A percentile compares a stretch with the other conserved stretches of the same genome.
phyloP scores from a whole-genome alignment of 2,329 filamentous ascomycete genomes.

The Rhynchosporium agropyri region DNA sequence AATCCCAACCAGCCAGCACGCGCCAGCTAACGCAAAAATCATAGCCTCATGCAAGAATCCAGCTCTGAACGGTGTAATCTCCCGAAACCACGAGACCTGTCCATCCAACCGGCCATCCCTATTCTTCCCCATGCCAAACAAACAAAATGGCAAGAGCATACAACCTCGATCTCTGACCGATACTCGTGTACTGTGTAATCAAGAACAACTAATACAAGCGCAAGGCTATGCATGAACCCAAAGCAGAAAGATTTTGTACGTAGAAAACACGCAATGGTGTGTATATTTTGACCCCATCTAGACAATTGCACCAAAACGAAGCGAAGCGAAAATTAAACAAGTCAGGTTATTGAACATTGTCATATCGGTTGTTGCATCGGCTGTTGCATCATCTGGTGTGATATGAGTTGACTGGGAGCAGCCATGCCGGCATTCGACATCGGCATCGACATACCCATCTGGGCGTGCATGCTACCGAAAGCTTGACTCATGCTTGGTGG shows the following conservation, averaged over 20 bases:
- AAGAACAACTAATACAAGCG: slow-evolving; percentile 27
- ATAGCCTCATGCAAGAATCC: slow-evolving; percentile 28
- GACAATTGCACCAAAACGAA: slow-evolving; percentile 14
- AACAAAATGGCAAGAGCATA: slow-evolving; percentile 22
- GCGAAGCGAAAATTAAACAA: slow-evolving; percentile 22
- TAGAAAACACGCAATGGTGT: slow-evolving; percentile 12
- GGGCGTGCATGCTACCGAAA: slow-evolving; percentile 18
- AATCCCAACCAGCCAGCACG: slow-evolving; percentile 8
- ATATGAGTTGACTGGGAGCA: slow-evolving; percentile 44
- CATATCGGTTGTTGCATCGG: slow-evolving; percentile 43
- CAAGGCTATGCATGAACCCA: slow-evolving; percentile 38
- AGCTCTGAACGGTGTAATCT: background rate
- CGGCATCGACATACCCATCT: slow-evolving; percentile 39
- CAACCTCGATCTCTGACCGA: slow-evolving; percentile 12
- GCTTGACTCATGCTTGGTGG: slow-evolving; percentile 30
- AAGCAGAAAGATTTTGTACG: slow-evolving; percentile 21
- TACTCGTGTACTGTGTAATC: background rate
- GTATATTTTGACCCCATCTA: slow-evolving; percentile 10
- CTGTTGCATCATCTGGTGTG: slow-evolving; percentile 44
- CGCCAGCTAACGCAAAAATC: slow-evolving; percentile 19
- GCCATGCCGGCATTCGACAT: slow-evolving; percentile 41
- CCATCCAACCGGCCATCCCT: slow-evolving; percentile 1
- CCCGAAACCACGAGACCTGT: background rate
- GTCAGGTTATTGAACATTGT: slow-evolving; percentile 13
- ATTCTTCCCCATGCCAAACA: slow-evolving; percentile 10